phyloP scores from a whole-genome alignment of 1,284 basidiomycete genomes.

The Malassezia pachydermatis region DNA sequence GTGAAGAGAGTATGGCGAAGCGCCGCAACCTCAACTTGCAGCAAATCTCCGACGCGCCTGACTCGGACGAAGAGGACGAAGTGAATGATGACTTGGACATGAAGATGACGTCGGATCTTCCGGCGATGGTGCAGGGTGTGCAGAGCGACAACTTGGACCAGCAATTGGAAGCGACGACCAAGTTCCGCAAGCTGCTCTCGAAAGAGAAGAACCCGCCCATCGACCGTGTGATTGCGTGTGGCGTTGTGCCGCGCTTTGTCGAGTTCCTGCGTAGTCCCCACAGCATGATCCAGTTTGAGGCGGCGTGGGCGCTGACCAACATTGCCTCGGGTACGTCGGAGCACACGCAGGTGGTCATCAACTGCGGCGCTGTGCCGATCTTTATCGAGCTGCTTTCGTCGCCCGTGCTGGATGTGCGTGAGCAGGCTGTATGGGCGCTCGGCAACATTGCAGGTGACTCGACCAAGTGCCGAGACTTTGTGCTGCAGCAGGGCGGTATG shows the following conservation, averaged over 20 bases:
- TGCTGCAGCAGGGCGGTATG: conserved; percentile 41
- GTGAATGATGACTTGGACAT: conserved; percentile 28
- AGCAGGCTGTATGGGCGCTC: conserved; percentile 48
- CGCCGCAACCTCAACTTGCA: conserved; percentile 41
- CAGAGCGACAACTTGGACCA: conserved; percentile 83
- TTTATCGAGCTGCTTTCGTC: conserved; percentile 60
- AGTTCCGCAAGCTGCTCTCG: conserved; percentile 88
- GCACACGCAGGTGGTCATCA: conserved; percentile 96
- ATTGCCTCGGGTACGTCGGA: conserved; percentile 98
- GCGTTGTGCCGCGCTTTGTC: conserved; percentile 93
- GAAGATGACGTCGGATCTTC: conserved; percentile 67
- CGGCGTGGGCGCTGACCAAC: conserved; percentile 98
- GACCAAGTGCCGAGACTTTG: conserved; percentile 46
- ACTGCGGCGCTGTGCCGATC: conserved; percentile 85
- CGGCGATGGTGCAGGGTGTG: conserved; percentile 75
- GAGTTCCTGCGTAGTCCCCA: conserved; percentile 79
- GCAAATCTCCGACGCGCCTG: conserved; percentile 34
- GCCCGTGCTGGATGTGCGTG: conserved; percentile 45
- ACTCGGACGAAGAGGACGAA: conserved; percentile 44
- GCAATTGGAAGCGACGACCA: conserved; percentile 84
- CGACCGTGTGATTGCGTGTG: conserved; percentile 93
- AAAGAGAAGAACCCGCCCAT: conserved; percentile 99
- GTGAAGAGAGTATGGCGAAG: conserved; percentile 48
- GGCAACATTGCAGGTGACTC: conserved; percentile 48
- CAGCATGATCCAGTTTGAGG: conserved; percentile 96